Conservation (phyloP, 306 rosid genomes). For the Sophora flavescens region DNA sequence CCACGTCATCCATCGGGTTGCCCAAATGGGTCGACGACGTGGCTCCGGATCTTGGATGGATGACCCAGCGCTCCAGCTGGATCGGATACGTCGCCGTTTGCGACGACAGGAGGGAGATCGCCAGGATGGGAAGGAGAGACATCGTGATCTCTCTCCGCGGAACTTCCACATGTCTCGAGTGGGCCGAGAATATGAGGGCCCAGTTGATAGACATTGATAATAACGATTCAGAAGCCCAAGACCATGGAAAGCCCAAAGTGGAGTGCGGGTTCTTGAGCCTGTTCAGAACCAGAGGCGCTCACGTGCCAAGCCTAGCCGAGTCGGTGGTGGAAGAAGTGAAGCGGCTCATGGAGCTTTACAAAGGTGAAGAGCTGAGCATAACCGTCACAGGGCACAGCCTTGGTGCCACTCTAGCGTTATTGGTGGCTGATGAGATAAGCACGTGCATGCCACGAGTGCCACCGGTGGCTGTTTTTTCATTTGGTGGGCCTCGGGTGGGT, state of each 20-base stretch:
- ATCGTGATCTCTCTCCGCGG: slow-evolving; percentile 90
- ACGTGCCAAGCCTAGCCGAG: slow-evolving; percentile 74
- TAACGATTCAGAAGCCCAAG: neutral
- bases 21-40: slow-evolving; percentile 83
- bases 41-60: slow-evolving; percentile 96
- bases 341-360: slow-evolving; percentile 61
- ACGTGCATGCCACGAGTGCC: slow-evolving; percentile 51
- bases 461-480: slow-evolving; percentile 81
- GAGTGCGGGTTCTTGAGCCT: slow-evolving; percentile 88
- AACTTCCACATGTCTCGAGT: slow-evolving; percentile 91
- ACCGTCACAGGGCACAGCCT: slow-evolving; percentile 92
- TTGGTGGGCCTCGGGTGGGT: slow-evolving; percentile 93
- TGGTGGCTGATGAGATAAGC: slow-evolving; percentile 81
- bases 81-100: slow-evolving; percentile 94
- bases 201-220: slow-evolving; percentile 51
- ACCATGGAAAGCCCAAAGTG: slow-evolving; percentile 57
- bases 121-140: slow-evolving; percentile 85
- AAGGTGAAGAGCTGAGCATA: slow-evolving; percentile 76
- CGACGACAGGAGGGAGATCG: slow-evolving; percentile 75
- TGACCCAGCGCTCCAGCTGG: slow-evolving; percentile 98
- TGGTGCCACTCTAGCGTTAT: slow-evolving; percentile 80
- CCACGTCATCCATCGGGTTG: slow-evolving; percentile 81
- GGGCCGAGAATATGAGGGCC: slow-evolving; percentile 91
- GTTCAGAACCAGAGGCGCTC: slow-evolving; percentile 73
- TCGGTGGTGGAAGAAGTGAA: slow-evolving; percentile 74